phyloP scores from a whole-genome alignment of 495 filamentous ascomycete species.

The Thermothielavioides terrestris region DNA sequence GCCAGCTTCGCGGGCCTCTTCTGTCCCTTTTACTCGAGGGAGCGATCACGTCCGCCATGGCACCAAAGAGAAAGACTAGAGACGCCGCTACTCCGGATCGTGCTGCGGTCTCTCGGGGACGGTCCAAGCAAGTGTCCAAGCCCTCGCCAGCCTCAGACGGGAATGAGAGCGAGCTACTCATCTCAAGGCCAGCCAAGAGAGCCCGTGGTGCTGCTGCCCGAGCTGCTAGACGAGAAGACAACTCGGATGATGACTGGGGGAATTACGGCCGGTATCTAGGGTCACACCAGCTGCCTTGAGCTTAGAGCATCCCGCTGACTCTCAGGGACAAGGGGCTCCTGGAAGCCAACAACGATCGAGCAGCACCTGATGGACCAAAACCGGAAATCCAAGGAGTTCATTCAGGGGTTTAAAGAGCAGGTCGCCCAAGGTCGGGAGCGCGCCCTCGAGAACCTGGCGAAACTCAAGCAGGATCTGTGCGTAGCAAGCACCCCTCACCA shows the following conservation, averaged over 20 bases:
- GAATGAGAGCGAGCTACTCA: not conserved
- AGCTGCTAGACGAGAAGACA: not conserved
- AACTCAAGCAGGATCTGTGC: slow-evolving; percentile 15
- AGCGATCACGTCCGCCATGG: slow-evolving; percentile 7
- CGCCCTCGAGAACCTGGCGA: slow-evolving; percentile 7
- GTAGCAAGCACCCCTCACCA: not conserved
- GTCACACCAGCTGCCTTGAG: not conserved
- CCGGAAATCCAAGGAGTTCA: slow-evolving; percentile 24
- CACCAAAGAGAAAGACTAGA: slow-evolving; percentile 17
- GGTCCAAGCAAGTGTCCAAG: not conserved
- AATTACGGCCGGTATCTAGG: not conserved
- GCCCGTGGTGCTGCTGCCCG: not conserved
- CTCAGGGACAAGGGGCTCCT: not conserved
- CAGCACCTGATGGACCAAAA: slow-evolving; percentile 18
- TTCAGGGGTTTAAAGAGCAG: slow-evolving; percentile 24
- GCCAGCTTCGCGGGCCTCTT: no score
- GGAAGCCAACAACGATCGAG: slow-evolving; percentile 16
- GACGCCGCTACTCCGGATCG: not conserved
- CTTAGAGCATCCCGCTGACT: not conserved
- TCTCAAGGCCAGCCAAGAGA: slow-evolving; percentile 9
- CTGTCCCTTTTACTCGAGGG: not conserved
- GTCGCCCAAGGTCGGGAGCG: slow-evolving; percentile 16
- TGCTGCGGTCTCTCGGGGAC: not conserved
- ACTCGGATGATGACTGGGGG: slow-evolving; percentile 3
- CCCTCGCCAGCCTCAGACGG: not conserved